Base-by-base conservation (phyloP, 805 yeast genomes). In the Saccharomycopsis schoenii region DNA sequence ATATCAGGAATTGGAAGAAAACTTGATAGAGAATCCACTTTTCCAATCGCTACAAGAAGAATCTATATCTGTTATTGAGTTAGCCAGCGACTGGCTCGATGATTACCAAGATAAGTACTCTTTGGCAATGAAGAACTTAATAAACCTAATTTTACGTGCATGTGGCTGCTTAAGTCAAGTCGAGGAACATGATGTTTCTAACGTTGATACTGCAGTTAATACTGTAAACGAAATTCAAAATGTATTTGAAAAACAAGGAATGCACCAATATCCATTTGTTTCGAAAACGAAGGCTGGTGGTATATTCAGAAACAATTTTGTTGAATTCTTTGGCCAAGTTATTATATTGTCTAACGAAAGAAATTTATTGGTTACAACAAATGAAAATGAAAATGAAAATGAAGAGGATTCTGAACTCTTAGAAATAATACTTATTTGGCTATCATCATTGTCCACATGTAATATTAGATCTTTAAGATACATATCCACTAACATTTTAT, bases 221-320 rank as follows among this genome's bases (percentile, higher is more conserved):
- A 88, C 97, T 0, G 80, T 89, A 10, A 83, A 80, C 3, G 96
- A 89, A 70, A 72, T 91, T 34, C 87, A 88, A 64, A 75, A 82
- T 19, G 72, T 81, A 55, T 88, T 88, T 66, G 76, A 79, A 59
- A 74, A 76, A 6, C 92, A 88, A 70, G 76, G 77, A 58, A 68
- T 76, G 43, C 92, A 86, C 67, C 94, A 88, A 66, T 88, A 82
- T 65, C 90, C 92, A 9, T 76, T 89, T 60, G 64, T 76, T 15
- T 77, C 86, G 17, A 83, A 79, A 61, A 79, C 80, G 69, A 74
- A 68, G 60, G 76, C 67, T 62, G 82, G 75, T 72, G 77, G 73
- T 63, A 69, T 63, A 36, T 82, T 89, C 68, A 80, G 80, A 64
- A 74, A 72, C 55, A 84, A 84, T 67, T 80, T 83, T 51, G 66